A percentile compares a stretch with the other conserved stretches of the same genome.
These are phyloP conservation scores for Didymella segeticola DNA, from an alignment of 2,329 filamentous ascomycete genomes.

Conservation along the genomic window DNA sequence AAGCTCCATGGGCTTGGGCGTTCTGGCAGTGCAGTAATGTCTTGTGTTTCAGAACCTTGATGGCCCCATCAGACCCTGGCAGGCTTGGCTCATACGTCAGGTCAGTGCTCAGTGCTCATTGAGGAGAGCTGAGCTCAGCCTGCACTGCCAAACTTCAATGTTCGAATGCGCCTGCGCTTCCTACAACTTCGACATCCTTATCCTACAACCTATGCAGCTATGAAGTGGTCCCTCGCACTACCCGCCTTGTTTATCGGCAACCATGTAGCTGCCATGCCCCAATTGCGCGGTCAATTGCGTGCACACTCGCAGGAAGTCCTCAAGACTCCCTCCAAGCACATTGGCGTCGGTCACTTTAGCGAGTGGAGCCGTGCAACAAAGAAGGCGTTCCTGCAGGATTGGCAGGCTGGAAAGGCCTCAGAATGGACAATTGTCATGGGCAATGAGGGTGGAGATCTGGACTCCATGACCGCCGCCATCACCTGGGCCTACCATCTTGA, in stretches of 20 bases:
- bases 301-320: slow-evolving; percentile 28
- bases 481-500: slow-evolving; percentile 58
- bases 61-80: slow-evolving; percentile 7
- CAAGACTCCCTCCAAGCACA: slow-evolving; percentile 17
- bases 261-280: slow-evolving; percentile 26
- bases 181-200: slow-evolving; percentile 5
- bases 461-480: slow-evolving; percentile 54
- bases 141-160: neutral
- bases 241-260: slow-evolving; percentile 21
- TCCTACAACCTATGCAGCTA: slow-evolving; percentile 5
- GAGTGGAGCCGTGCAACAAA: slow-evolving; percentile 58
- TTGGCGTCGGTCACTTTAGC: slow-evolving; percentile 57
- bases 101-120: slow-evolving; percentile 10
- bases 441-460: slow-evolving; percentile 56
- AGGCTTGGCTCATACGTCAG: slow-evolving; percentile 16
- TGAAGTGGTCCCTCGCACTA: slow-evolving; percentile 27
- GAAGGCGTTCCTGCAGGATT: slow-evolving; percentile 56
- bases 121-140: neutral
- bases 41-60: slow-evolving; percentile 14
- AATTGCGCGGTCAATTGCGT: slow-evolving; percentile 20
- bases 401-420: slow-evolving; percentile 52
- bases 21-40: neutral
- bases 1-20: slow-evolving; percentile 6
- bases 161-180: slow-evolving; percentile 8
- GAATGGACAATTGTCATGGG: slow-evolving; percentile 57